phyloP scores from a whole-genome alignment of 1,139 yeast genomes.

The Yamadazyma friedrichii region DNA sequence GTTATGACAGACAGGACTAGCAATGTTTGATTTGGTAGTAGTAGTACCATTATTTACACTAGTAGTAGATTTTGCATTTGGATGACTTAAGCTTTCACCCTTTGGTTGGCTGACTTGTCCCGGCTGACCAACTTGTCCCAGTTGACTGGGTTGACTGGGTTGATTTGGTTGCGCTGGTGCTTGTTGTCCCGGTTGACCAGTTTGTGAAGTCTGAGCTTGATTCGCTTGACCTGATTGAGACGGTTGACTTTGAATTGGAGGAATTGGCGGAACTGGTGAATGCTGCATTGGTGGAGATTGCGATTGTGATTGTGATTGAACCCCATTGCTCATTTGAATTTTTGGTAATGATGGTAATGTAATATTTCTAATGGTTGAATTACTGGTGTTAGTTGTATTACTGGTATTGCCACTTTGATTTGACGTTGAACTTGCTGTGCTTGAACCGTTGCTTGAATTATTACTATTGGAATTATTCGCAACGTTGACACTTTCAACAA shows the following conservation, averaged over 20 bases:
- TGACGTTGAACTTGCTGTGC: not conserved
- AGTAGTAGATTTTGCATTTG: conserved; percentile 50
- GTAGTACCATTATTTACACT: conserved; percentile 45
- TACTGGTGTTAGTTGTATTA: not conserved
- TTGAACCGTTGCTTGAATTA: not conserved
- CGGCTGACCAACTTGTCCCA: not conserved
- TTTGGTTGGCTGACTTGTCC: not conserved
- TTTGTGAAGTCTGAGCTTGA: not conserved
- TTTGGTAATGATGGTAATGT: conserved; percentile 1
- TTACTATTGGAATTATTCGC: not conserved
- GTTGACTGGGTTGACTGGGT: not conserved
- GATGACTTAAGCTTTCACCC: conserved; percentile 22
- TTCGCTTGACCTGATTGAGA: not conserved
- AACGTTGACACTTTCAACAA: conserved; percentile 1
- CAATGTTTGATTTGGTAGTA: conserved; percentile 47
- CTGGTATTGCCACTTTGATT: not conserved
- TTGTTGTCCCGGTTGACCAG: not conserved
- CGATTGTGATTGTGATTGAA: not conserved
- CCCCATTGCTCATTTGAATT: conserved; percentile 1
- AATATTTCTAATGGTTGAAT: not conserved
- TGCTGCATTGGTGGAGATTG: not conserved
- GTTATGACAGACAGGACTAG: conserved; percentile 79
- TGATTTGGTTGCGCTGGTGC: not conserved
- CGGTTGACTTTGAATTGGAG: not conserved
- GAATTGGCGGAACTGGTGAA: not conserved